Evolutionary conservation across 208 protist genomes (phyloP).

Genomic region (Trichomonas gallinae): DNA sequence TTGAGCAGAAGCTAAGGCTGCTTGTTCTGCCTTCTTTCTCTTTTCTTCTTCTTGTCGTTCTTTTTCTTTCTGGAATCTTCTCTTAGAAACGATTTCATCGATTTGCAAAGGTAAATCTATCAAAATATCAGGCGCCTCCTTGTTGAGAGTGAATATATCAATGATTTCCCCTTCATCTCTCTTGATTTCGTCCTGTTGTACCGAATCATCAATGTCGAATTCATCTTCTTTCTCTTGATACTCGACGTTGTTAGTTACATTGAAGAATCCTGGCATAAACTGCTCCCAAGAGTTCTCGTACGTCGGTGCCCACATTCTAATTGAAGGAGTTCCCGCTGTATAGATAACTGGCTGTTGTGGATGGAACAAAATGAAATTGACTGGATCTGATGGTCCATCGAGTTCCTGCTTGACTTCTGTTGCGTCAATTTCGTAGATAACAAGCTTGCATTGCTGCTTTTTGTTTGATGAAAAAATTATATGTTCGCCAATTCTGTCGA

Average conservation of each 20-base stretch:
- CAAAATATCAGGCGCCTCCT: not conserved
- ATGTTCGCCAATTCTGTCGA: not conserved
- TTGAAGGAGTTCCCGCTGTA: not conserved
- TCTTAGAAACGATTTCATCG: not conserved
- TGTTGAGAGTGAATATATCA: not conserved
- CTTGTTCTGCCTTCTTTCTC: not conserved
- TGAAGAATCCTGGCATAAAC: not conserved
- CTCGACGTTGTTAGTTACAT: not conserved
- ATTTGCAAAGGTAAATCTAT: not conserved
- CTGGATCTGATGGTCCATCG: not conserved
- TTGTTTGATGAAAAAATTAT: not conserved
- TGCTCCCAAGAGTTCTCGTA: not conserved
- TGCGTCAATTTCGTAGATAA: not conserved
- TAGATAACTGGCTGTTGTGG: not conserved
- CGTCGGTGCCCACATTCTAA: not conserved
- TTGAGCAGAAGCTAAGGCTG: not conserved
- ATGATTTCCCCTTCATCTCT: not conserved
- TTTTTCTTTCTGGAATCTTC: not conserved
- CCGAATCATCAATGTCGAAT: not conserved
- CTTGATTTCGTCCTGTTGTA: not conserved
- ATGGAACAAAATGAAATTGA: not conserved
- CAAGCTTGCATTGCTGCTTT: not conserved
- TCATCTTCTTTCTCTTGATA: conserved; percentile 6
- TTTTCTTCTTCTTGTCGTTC: not conserved
- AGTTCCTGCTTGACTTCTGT: not conserved